Base-by-base conservation (phyloP, 768 basidiomycete species). In the Phanerochaete carnosa region DNA sequence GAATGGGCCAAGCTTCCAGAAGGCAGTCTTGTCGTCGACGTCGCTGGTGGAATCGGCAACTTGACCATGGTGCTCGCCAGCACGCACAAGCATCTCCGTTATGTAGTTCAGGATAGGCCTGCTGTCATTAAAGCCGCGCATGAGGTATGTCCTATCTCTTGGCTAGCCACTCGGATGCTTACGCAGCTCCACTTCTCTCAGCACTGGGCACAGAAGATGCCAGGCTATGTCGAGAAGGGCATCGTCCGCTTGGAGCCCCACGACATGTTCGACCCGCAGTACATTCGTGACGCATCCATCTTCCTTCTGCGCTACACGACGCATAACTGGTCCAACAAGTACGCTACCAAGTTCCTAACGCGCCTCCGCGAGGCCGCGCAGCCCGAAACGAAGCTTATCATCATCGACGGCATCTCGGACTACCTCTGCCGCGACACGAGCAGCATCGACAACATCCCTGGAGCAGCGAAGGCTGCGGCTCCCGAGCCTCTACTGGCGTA, bases 361-460 rank as follows among this genome's bases (percentile, higher is more conserved):
- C 57, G 58, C 29, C 56, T 73, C 19, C 68, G 73, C 47, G 65
- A 56, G 11, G 66, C 62, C 29, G 66, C 72, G 1, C 56, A 47
- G 6, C 65, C 67, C 1, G 58, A 57, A n/a, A 71, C 70, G 25
- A 65, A 64, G n/a, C 62, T 72, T n/a, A 47, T 83, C 29, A 68
- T 79, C 29, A 68, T 80, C 32, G 82, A 83, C 35, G 72, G 68
- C 52, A 65, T 81, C 28, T 49, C 76, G 52, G 75, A 76, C 28
- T 66, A 71, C 47, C 60, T 67, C 5, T 66, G 69, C 60, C 56
- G 58, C 46, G 63, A 63, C 29, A 55, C 26, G 4, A 23, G 22
- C 8, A n/a, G 16, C 4, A 15, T 45, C 19, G 67, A 65, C n/a
- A 61, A 62, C 35, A 75, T 75, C 29, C 62, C 76, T 22, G 61